These are phyloP conservation scores for Quercus glauca DNA, from an alignment of 306 rosid genomes.

Conservation along the genomic window DNA sequence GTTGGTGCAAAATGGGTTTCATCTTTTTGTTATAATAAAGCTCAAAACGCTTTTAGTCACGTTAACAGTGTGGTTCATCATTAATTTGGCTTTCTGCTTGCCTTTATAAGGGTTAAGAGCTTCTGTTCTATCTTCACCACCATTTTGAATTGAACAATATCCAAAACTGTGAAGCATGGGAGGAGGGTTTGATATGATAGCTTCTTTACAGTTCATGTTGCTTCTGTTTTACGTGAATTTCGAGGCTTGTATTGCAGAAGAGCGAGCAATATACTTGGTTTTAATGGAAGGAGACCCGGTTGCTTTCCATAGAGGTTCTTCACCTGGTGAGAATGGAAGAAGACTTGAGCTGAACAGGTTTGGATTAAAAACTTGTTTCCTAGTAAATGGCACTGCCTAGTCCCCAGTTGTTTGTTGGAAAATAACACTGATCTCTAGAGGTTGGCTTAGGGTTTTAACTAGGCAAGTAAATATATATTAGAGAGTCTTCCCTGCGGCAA, in stretches of 20 bases:
- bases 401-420: too few species aligned
- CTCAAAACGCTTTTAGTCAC: constrained; percentile 9
- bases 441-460: too few species aligned
- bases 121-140: background rate
- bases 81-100: constrained; percentile 3
- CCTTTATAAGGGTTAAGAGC: background rate
- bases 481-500: too few species aligned
- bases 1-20: background rate
- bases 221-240: constrained; percentile 8
- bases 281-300: constrained; percentile 52
- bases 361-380: background rate
- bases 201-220: background rate
- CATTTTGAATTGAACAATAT: background rate
- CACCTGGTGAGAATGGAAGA: constrained; percentile 12
- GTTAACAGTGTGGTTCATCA: background rate
- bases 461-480: too few species aligned
- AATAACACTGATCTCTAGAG: too few species aligned
- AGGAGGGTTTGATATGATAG: background rate
- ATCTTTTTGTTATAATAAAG: too few species aligned
- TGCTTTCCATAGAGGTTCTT: constrained; percentile 43
- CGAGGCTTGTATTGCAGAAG: constrained; percentile 40
- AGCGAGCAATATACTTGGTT: constrained; percentile 58
- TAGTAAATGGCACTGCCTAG: too few species aligned
- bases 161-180: constrained; percentile 2
- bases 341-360: constrained; percentile 32